Conservation (phyloP, 2,329 filamentous ascomycete species). For the Sarocladium strictum region DNA sequence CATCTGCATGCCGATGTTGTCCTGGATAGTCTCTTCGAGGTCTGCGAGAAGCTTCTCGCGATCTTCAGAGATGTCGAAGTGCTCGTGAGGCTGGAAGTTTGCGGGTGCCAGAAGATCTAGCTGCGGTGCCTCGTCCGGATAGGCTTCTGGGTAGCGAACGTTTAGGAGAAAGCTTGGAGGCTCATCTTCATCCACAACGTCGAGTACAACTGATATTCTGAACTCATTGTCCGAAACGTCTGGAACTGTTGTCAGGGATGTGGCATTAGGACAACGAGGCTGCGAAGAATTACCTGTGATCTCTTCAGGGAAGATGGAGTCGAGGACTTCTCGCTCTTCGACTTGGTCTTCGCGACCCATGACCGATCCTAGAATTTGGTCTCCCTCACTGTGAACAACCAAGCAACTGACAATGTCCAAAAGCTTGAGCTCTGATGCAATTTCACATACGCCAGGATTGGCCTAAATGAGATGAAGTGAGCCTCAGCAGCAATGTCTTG, state of each 20-base stretch:
- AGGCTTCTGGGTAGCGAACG: constrained; percentile 82
- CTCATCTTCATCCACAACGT: constrained; percentile 60
- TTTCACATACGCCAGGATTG: not conserved
- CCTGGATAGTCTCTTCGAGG: constrained; percentile 71
- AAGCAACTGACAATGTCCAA: no score
- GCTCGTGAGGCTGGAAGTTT: constrained; percentile 61
- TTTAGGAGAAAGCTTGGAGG: constrained; percentile 72
- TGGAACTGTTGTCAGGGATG: constrained; percentile 25
- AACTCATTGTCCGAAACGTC: constrained; percentile 89
- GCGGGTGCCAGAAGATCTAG: constrained; percentile 74
- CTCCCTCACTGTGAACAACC: no score
- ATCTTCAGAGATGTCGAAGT: constrained; percentile 77
- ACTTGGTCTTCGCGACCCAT: constrained; percentile 82
- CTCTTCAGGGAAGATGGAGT: constrained; percentile 97
- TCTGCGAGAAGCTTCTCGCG: constrained; percentile 65
- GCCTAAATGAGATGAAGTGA: constrained; percentile 1
- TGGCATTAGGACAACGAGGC: constrained; percentile 8
- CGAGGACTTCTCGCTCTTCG: constrained; percentile 95
- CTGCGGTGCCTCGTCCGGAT: constrained; percentile 80
- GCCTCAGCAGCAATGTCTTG: not conserved
- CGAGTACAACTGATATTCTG: constrained; percentile 78
- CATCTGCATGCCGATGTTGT: constrained; percentile 97
- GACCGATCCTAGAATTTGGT: no score
- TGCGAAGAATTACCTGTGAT: constrained; percentile 63
- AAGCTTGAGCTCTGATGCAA: not conserved